Base-by-base conservation (phyloP, 202 grass and related monocot species). In the Zizania palustris region DNA sequence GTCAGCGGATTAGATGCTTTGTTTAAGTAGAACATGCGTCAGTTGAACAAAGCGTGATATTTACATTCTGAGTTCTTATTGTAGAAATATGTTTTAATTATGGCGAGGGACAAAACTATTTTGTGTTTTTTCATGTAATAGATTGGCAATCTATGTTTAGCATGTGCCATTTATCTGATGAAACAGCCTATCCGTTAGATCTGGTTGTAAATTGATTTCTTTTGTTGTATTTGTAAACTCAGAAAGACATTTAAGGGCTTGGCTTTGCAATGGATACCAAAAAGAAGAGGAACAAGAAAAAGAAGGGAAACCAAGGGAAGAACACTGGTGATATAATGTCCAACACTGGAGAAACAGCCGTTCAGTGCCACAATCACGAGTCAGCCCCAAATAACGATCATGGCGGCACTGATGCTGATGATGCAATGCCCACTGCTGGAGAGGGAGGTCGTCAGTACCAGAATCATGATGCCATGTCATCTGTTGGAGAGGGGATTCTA, bases 251-350 rank as follows among this genome's bases (percentile, higher is more conserved):
- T 70, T 63, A 37, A 75, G 71, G 35, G 7, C 6, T 54, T 9
- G 55, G 15, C 42, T 88, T 45, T 34, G 66, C 67, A 42, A 98
- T 98, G 96, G 91, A 98, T 88, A 16, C 77, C 49, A 95, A 89
- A 78, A 99, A 95, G 80, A 98, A 98, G 87, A 92, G 85, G 76
- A 95, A 90, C 73, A 90, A 76, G 81, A 99, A 95, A 82, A 95
- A 95, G 85, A 95, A 93, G 73, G 94, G 87, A 67, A 92, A 90
- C 70, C 89, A 89, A 80, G 72, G 74, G 65, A 92, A 90, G 79
- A 88, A 75, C 66, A n/a, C 64, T 0, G 81, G 80, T 34, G 86
- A 90, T 85, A 72, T 71, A 16, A 56, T 10, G 13, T 53, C 78
- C 57, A 85, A 74, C 81, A 63, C 75, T 20, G 87, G 58, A 81